Conservation (phyloP, 345 rosid genomes). For the Citrus reticulata region DNA sequence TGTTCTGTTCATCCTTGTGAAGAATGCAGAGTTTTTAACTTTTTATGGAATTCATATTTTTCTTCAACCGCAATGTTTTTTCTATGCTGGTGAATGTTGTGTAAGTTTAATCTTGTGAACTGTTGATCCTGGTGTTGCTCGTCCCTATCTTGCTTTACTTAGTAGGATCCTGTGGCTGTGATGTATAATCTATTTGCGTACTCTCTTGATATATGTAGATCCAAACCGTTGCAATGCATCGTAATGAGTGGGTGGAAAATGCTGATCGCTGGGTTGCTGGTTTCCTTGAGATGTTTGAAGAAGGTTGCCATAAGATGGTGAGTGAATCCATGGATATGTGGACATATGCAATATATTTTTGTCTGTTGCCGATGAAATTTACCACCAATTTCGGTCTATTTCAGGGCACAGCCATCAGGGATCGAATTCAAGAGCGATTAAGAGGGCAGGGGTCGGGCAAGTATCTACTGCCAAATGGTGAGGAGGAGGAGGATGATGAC, state of each 20-base stretch:
- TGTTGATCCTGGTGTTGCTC: background rate
- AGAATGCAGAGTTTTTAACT: background rate
- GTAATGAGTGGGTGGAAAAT: slow-evolving; percentile 95
- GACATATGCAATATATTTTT: background rate
- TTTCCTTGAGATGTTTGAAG: slow-evolving; percentile 97
- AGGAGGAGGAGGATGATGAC: slow-evolving; percentile 20
- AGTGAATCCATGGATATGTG: slow-evolving; percentile 14
- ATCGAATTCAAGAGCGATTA: slow-evolving; percentile 73
- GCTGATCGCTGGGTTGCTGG: slow-evolving; percentile 99
- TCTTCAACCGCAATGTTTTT: background rate
- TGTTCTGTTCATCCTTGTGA: background rate
- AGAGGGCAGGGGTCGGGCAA: slow-evolving; percentile 38
- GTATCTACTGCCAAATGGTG: slow-evolving; percentile 35
- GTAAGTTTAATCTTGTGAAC: background rate
- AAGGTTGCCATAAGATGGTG: slow-evolving; percentile 98
- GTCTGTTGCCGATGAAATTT: background rate
- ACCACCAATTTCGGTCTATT: background rate
- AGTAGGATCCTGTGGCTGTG: background rate
- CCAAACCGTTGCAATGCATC: slow-evolving; percentile 74
- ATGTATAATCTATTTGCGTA: background rate
- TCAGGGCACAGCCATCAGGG: slow-evolving; percentile 88
- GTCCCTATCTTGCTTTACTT: background rate
- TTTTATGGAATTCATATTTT: background rate
- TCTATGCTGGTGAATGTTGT: background rate
- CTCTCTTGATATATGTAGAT: slow-evolving; percentile 35